Conservation (phyloP, 1,284 basidiomycete genomes). For the Puccinia novopanici region DNA sequence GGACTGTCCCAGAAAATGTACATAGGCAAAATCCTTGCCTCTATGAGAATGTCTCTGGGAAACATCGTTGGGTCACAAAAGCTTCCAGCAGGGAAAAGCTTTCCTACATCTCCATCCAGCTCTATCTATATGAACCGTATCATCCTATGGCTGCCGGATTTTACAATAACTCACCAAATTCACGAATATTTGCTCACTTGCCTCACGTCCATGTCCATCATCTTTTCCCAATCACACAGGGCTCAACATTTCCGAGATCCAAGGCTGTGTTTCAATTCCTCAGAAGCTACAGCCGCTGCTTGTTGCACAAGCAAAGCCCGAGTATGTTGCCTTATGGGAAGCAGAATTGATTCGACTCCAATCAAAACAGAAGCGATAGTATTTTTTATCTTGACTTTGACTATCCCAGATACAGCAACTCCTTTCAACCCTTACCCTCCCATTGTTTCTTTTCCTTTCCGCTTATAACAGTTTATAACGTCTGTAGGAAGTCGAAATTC, state of each 20-base stretch:
- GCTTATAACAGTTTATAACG: no score
- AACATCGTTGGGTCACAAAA: background rate
- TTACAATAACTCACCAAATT: background rate
- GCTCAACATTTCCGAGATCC: background rate
- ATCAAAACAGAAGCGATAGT: no score
- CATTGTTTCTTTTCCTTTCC: no score
- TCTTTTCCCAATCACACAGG: background rate
- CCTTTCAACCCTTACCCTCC: no score
- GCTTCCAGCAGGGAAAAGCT: background rate
- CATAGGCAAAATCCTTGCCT: slow-evolving; percentile 1
- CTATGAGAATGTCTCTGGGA: background rate
- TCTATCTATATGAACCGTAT: background rate
- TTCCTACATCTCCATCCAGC: background rate
- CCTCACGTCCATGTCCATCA: background rate
- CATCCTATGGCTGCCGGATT: background rate
- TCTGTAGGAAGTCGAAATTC: no score
- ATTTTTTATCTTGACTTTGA: no score
- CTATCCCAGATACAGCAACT: no score
- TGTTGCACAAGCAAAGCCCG: background rate
- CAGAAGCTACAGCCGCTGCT: background rate
- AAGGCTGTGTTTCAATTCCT: background rate
- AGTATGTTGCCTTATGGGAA: background rate
- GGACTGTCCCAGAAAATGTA: slow-evolving; percentile 17
- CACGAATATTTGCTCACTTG: background rate
- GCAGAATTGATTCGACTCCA: no score